Evolutionary conservation across 176 grass and related monocot genomes (phyloP), one percentile per base, ranked within the genome.

Genomic region (Puya raimondii): DNA sequence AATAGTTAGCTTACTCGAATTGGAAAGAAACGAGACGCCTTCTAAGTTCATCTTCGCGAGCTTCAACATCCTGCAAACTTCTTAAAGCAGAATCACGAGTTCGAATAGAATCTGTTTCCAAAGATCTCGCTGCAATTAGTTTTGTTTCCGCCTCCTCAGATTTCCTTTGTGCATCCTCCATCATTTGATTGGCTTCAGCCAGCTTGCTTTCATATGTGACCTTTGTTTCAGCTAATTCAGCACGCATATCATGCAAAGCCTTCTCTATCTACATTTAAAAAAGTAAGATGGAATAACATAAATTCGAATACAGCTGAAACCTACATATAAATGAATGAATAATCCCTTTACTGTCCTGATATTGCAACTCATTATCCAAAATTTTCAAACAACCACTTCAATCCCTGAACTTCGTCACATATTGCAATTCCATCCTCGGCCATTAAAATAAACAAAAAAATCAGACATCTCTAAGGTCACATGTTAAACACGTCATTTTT

Each of bases 31-130:
- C 18, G 6, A 63, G 71, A 42, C 81, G 22, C 84, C 94, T 93
- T 71, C 72, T 85, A 68, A 99, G 84, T 25, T 91, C 74, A 78
- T 99, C 87, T 80, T 93, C 94, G 29, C 80, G 89, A 50, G 86
- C 87, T 81, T 90, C 84, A 65, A 99, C 78, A 57, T 99, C 94
- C 51, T 84, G 86, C 81, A 91, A 82, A 51, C 71, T 99, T 80
- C 89, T 87, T 56, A 76, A 53, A 26, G 94, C 72, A 26, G 72
- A 27, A 70, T 76, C 84, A 25, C 49, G 82, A 22, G 78, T 61
- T 13, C 75, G 74, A 78, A 25, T 80, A 47, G 78, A 80, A 53
- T 93, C 87, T 73, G 75, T 68, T 74, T 99, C 84, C 64, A 88
- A 74, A 64, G 82, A 88, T 70, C 83, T 87, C 48, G 80, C 89